Evolutionary conservation across 306 rosid species (phyloP).

Genomic region (Neltuma alba): DNA sequence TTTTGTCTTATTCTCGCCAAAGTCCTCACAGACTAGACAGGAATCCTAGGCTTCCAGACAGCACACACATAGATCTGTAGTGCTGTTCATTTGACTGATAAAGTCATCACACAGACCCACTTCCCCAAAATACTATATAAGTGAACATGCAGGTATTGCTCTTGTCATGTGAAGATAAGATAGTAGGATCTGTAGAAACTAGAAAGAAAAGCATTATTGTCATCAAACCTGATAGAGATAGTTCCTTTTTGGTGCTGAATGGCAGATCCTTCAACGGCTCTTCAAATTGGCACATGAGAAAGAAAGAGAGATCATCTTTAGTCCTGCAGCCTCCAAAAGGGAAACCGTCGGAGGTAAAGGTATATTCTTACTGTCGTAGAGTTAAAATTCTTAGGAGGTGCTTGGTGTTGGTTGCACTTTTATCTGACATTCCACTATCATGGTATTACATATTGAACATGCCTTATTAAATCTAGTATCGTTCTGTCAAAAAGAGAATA

Average conservation of each 20-base stretch:
- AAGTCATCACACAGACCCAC: conserved; percentile 47
- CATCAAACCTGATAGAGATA: conserved; percentile 35
- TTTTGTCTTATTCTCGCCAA: conserved; percentile 67
- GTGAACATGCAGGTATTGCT: conserved; percentile 49
- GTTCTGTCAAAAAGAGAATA: too few species aligned
- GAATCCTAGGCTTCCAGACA: conserved; percentile 77
- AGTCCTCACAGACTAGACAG: too few species aligned
- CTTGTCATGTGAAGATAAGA: conserved; percentile 31
- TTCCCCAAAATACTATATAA: conserved; percentile 22
- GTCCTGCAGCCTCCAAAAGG: conserved; percentile 44
- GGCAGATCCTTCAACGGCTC: conserved; percentile 68
- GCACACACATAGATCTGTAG: conserved; percentile 64
- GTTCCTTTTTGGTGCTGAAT: conserved; percentile 32
- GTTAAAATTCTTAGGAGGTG: neutral
- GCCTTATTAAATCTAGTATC: too few species aligned
- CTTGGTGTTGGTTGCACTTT: neutral
- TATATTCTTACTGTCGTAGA: neutral
- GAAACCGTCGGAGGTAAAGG: conserved; percentile 49
- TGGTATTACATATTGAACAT: too few species aligned
- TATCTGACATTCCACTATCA: neutral
- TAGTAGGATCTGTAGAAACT: conserved; percentile 27
- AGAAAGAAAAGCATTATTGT: conserved; percentile 46
- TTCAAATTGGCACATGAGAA: conserved; percentile 47
- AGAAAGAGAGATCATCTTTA: conserved; percentile 41
- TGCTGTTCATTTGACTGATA: conserved; percentile 60